These are phyloP conservation scores for Aspergillus viridinutans DNA, from an alignment of 2,329 filamentous ascomycete genomes.

Conservation along the genomic window DNA sequence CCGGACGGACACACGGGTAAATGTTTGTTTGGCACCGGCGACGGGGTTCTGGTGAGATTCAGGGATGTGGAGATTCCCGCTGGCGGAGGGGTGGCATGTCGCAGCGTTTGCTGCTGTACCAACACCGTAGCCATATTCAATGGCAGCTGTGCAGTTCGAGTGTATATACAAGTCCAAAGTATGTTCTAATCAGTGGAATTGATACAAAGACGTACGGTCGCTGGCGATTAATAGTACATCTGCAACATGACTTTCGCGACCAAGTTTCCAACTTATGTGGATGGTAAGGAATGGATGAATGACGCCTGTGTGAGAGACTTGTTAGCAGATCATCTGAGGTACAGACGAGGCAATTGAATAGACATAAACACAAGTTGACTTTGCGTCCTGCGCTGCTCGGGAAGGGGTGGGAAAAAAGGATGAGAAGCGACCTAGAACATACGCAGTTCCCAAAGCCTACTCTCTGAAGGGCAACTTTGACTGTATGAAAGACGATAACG, in stretches of 20 bases:
- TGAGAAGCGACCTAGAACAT: not conserved
- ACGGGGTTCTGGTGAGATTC: constrained; percentile 56
- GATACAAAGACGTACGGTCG: not conserved
- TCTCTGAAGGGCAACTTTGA: not conserved
- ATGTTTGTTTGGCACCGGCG: constrained; percentile 80
- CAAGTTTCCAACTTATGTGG: not conserved
- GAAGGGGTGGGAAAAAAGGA: not conserved
- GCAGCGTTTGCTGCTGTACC: constrained; percentile 44
- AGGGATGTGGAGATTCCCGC: constrained; percentile 47
- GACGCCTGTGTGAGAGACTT: not conserved
- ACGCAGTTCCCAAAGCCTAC: not conserved
- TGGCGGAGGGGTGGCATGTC: constrained; percentile 48
- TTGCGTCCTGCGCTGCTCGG: not conserved
- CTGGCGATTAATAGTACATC: constrained; percentile 16
- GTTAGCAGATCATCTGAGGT: not conserved
- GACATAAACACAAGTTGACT: not conserved
- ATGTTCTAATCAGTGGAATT: not conserved
- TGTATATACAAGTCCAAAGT: constrained; percentile 1
- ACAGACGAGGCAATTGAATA: not conserved
- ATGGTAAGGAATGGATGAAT: not conserved
- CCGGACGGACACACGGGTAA: constrained; percentile 85
- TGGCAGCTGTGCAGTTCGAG: not conserved
- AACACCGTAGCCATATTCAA: constrained; percentile 44
- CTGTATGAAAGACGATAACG: not conserved
- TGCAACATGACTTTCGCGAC: constrained; percentile 4